Base-by-base conservation (phyloP, 1,284 basidiomycete species). In the Cutaneotrichosporon cavernicola region DNA sequence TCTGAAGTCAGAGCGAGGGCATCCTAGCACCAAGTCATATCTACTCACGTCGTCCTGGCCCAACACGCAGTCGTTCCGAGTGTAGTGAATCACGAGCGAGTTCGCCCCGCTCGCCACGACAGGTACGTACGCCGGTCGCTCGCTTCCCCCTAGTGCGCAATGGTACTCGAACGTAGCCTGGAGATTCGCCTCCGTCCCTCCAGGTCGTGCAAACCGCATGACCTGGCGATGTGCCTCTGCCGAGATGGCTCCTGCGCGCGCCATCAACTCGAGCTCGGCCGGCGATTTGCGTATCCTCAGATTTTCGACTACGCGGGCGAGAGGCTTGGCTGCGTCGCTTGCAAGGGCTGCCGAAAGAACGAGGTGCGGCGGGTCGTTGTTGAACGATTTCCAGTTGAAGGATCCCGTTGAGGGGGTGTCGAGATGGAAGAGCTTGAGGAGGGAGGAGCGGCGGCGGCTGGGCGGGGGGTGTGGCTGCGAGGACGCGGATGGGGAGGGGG, bases 21-120 rank as follows among this genome's bases (percentile, higher is more conserved):
- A 26, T 26, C 26, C 26, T 26, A 26, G 3, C 26, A 26, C 26
- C 26, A 26, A 26, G 3, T 52, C 30, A 16, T 30, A 21, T n/a
- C 9, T 4, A 68, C 76, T 69, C 57, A 81, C 78, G 70, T 97
- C 92, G n/a, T 84, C 86, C 4, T 86, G 80, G 49, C 85, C 82
- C 8, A 94, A 80, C 34, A 89, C 73, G 64, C 91, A 90, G 76
- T 95, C 89, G 76, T 97, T 97, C 34, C 88, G 85, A 0, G 92
- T 95, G 75, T 97, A 97, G 72, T 97, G 94, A 67, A 97, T 93
- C 40, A 92, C 89, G 1, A 95, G 83, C 2, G 90, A 87, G 73
- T 96, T 95, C 3, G 89, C 85, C 90, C 94, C 94, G 2, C 91
- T 92, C 6, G 92, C 94, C 38, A 96, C 91, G 5, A 97, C 94